Evolutionary conservation across 108 stramenopile genomes (phyloP).

Genomic region (Parmales sp.): DNA sequence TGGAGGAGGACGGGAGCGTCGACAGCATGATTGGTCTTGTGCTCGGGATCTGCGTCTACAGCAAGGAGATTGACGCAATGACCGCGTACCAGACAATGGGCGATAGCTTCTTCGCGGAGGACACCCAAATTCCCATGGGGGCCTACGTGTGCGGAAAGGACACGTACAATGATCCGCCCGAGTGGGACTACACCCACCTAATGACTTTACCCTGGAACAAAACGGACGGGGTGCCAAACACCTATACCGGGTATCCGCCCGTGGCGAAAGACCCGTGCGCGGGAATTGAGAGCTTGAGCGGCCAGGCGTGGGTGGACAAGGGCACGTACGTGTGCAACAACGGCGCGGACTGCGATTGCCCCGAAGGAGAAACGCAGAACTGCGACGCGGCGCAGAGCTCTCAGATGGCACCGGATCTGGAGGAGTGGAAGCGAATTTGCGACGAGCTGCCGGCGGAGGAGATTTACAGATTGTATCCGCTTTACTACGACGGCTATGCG

Average conservation of each 20-base stretch:
- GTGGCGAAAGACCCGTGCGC: slow-evolving; percentile 1
- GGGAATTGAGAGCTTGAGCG: background rate
- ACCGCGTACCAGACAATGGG: background rate
- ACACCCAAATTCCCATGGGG: background rate
- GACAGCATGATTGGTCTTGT: background rate
- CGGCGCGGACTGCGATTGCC: background rate
- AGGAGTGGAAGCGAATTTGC: background rate
- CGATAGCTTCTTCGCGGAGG: background rate
- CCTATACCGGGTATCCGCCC: background rate
- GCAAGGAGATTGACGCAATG: background rate
- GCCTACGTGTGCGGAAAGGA: background rate
- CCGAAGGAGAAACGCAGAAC: background rate
- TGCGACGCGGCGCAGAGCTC: background rate
- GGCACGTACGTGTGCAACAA: slow-evolving; percentile 7
- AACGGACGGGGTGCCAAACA: background rate
- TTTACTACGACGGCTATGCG: background rate
- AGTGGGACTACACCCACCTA: too few relatives aligned
- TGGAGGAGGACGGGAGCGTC: slow-evolving; percentile 1
- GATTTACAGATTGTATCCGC: background rate
- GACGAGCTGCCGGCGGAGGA: background rate
- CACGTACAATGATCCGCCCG: too few relatives aligned
- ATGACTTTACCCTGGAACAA: background rate
- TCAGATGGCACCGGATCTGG: background rate
- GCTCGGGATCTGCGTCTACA: slow-evolving; percentile 3
- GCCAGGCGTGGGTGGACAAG: slow-evolving; percentile 7